A percentile compares a stretch with the other conserved stretches of the same genome.
Conservation (phyloP, 78 protist species). For the Goniomonas avonlea region DNA sequence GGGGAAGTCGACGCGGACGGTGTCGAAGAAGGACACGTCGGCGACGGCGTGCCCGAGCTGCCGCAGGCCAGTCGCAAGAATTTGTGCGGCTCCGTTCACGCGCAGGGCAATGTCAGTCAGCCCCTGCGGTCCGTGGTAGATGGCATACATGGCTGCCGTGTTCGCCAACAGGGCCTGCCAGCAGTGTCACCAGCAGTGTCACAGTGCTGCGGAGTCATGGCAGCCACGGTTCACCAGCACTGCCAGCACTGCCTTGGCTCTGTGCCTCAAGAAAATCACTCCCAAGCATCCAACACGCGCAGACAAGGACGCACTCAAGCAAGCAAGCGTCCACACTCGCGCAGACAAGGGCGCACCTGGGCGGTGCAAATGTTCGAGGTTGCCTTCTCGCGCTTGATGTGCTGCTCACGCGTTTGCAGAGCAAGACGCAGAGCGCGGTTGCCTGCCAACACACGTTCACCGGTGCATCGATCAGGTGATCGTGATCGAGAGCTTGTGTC, state of each 20-base stretch:
- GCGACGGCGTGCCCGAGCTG: slow-evolving; percentile 31
- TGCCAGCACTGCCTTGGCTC: no score
- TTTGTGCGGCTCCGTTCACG: slow-evolving; percentile 53
- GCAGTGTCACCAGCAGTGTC: no score
- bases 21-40: slow-evolving; percentile 36
- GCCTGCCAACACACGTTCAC: slow-evolving; percentile 51
- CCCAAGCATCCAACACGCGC: no score
- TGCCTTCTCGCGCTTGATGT: slow-evolving; percentile 70
- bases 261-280: no score
- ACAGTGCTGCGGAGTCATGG: no score
- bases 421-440: slow-evolving; percentile 84
- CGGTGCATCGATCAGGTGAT: no score
- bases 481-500: no score
- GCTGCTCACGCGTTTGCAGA: slow-evolving; percentile 97
- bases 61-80: slow-evolving; percentile 51
- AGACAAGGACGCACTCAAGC: no score
- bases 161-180: slow-evolving; percentile 92
- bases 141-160: slow-evolving; percentile 84
- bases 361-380: slow-evolving; percentile 97
- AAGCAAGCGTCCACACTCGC: no score
- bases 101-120: slow-evolving; percentile 71
- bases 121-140: slow-evolving; percentile 97
- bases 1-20: not conserved
- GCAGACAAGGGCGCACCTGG: no score
- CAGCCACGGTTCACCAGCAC: no score